These are phyloP conservation scores for Torrubiella hemipterigena DNA, from an alignment of 2,329 filamentous ascomycete species.

Conservation along the genomic window DNA sequence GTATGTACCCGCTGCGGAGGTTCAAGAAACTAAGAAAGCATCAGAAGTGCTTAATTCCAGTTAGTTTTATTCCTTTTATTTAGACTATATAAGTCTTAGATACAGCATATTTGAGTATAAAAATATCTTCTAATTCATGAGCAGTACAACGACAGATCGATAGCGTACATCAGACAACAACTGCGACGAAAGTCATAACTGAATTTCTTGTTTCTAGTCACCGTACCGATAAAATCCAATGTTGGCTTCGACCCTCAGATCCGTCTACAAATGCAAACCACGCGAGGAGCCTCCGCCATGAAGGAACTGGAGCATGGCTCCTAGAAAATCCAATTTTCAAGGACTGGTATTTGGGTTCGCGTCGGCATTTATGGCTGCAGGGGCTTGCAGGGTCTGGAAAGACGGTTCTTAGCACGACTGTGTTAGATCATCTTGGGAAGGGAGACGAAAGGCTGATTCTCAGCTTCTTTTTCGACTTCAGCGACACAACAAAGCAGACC, in stretches of 20 bases:
- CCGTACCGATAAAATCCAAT: not conserved
- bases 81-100: not conserved
- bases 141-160: not conserved
- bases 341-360: conserved; percentile 1
- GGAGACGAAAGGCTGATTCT: not conserved
- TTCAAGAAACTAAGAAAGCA: too few species aligned
- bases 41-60: too few species aligned
- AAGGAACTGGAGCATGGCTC: conserved; percentile 2
- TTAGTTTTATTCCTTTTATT: not conserved
- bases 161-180: not conserved
- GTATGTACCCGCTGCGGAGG: not conserved
- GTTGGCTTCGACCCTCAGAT: conserved; percentile 1
- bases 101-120: not conserved
- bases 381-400: conserved; percentile 2
- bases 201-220: not conserved
- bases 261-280: conserved; percentile 2
- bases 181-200: not conserved
- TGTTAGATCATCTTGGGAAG: conserved; percentile 1
- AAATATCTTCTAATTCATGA: too few species aligned
- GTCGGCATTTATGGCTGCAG: conserved; percentile 2
- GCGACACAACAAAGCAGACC: not conserved
- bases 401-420: conserved; percentile 2
- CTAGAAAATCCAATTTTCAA: not conserved
- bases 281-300: not conserved
- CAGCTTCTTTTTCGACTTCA: conserved; percentile 2